Base-by-base conservation (phyloP, 768 basidiomycete species). In the Cubamyces sp. region DNA sequence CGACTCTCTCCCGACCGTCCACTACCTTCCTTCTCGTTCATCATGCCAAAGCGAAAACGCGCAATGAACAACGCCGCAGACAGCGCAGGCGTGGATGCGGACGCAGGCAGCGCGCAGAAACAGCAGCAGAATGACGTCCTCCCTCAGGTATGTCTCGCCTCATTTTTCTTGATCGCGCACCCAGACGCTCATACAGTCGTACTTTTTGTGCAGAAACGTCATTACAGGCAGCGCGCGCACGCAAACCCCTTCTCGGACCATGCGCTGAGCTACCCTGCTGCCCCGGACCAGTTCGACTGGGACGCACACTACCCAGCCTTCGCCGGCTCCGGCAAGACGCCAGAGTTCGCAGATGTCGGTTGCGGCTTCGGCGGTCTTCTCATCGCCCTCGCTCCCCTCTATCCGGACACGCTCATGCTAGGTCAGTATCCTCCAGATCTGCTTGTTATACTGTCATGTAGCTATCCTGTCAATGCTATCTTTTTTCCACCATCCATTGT, bases 351-450 rank as follows among this genome's bases (percentile, higher is more conserved):
- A 3, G 97, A 99, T 74, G 87, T 99, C 39, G 97, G 97, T 0
- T 99, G 97, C 74, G 97, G 97, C 45, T 99, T 98, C 70, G 97
- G 97, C 15, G 97, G 97, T 16, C 84, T 99, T 42, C 79, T 96
- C 62, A 90, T 96, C 66, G 77, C 91, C 4, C 85, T 99, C 16
- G 93, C 95, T 0, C 94, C 95, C 6, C 77, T 93, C 40, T 97
- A 91, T 70, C 97, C 97, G 7, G 88, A 96, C 65, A 91, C 86
- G 0, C 81, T 97, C 54, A 96, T 99, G 85, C 86, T 99, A 28
- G 97, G 96, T 96, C 71, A 73, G 81, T 78, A 28, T 18, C 16
- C 21, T 25, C 23, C 23, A 3, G 23, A 3, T 26, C 19, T 28
- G 5, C 42, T 52, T 19, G 25, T 11, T 49, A 15, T 37, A 49